These are phyloP conservation scores for Sphagnum contortum DNA, from an alignment of 225 moss, liverwort and hornwort genomes.

Conservation along the genomic window DNA sequence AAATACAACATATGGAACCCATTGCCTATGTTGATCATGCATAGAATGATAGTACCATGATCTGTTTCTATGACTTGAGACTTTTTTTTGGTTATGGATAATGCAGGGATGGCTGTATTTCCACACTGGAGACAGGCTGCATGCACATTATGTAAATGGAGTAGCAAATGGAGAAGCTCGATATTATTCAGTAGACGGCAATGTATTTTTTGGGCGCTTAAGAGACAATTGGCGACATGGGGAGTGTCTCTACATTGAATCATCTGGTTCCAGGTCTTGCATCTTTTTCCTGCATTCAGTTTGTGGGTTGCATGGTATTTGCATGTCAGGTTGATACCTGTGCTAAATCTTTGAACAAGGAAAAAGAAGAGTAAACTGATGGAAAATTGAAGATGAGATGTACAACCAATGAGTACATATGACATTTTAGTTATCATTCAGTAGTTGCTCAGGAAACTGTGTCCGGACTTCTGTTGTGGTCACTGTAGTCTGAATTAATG, in stretches of 20 bases:
- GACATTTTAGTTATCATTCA: too few species aligned
- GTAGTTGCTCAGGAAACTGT: not conserved
- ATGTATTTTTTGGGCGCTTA: conserved; percentile 52
- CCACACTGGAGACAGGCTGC: conserved; percentile 38
- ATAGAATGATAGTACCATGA: too few species aligned
- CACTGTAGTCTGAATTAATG: not conserved
- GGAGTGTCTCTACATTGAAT: conserved; percentile 44
- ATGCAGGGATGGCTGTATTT: conserved; percentile 55
- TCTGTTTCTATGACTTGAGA: not conserved
- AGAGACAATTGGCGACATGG: conserved; percentile 51
- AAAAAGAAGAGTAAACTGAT: too few species aligned
- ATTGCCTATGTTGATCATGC: too few species aligned
- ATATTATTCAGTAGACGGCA: conserved; percentile 33
- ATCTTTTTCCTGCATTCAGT: conserved; percentile 1
- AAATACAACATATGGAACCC: too few species aligned
- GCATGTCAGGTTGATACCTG: not conserved
- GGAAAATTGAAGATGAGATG: too few species aligned
- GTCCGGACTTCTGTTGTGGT: not conserved
- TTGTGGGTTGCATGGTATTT: not conserved
- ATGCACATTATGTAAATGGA: conserved; percentile 40
- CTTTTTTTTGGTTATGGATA: not conserved
- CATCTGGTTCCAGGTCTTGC: conserved; percentile 38
- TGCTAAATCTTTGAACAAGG: not conserved
- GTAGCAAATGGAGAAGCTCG: conserved; percentile 53
- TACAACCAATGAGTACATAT: too few species aligned